Evolutionary conservation across 1,284 basidiomycete genomes (phyloP), one percentile per base, ranked within the genome.

Genomic region (Cutaneotrichosporon sp.): DNA sequence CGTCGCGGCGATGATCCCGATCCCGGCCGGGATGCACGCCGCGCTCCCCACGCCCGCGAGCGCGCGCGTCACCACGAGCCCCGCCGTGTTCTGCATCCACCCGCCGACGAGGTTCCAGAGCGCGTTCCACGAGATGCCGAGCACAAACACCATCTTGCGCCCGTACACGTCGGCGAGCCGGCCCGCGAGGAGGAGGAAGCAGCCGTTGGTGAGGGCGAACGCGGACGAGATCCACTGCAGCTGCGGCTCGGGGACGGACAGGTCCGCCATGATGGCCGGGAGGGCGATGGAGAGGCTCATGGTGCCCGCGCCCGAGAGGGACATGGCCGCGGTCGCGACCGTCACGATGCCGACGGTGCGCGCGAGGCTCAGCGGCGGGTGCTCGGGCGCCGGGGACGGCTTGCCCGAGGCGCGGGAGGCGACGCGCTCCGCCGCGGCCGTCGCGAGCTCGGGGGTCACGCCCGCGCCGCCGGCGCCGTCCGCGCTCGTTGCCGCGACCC

Each of bases 1-100:
- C 0, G 86, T 81, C 38, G 87, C 83, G 0, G 90, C 90, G 22
- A 92, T 83, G 59, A 90, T 91, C 1, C 91, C 90, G 20, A 92
- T 81, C 2, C 73, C 74, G 5, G 68, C 68, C 9, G 77, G 77
- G 22, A 75, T 72, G 22, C 72, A 72, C 18, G 54, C 51, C 14
- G 38, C 25, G 5, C 46, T 54, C 1, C 73, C 75, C 29, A 67
- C 59, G 5, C 76, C 76, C 9, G 73, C 66, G 18, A 78, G 60
- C 1, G 75, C 75, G 29, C 76, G 60, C 10, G 70, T 68, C 18
- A 75, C 70, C 20, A 75, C 67, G 49, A 79, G 61, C 1, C 56
- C 74, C 0, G 70, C 65, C 0, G 72, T 70, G 51, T 65, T 69
- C 33, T 69, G 62, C 74, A 78, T 75, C 61, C 78, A 78, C 3